Evolutionary conservation across 2,329 filamentous ascomycete species (phyloP).

Genomic region (Graphium sp.): DNA sequence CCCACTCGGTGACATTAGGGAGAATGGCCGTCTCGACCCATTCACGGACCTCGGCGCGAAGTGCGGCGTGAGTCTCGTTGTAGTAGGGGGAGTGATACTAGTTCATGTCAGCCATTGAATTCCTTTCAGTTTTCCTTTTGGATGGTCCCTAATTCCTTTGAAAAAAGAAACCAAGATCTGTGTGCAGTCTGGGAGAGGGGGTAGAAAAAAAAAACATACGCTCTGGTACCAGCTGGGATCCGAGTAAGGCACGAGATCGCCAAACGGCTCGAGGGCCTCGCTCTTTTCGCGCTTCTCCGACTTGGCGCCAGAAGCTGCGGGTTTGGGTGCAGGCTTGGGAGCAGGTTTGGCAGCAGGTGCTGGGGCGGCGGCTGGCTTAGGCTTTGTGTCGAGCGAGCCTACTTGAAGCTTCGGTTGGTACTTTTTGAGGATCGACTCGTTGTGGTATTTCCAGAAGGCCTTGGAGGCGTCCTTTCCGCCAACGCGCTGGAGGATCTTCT

Average conservation of each 20-base stretch:
- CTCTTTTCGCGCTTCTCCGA: slow-evolving; percentile 33
- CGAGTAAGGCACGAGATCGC: slow-evolving; percentile 74
- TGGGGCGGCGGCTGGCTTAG: slow-evolving; percentile 43
- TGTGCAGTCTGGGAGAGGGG: neutral
- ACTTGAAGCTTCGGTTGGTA: slow-evolving; percentile 62
- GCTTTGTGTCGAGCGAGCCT: slow-evolving; percentile 80
- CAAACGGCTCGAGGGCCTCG: slow-evolving; percentile 70
- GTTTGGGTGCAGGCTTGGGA: slow-evolving; percentile 14
- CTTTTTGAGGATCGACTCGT: slow-evolving; percentile 76
- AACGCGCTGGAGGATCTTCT: slow-evolving; percentile 47
- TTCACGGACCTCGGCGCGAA: slow-evolving; percentile 78
- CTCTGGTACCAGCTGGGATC: slow-evolving; percentile 93
- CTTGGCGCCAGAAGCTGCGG: slow-evolving; percentile 18
- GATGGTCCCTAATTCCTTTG: neutral
- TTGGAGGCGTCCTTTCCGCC: slow-evolving; percentile 51
- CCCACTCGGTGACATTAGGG: slow-evolving; percentile 89
- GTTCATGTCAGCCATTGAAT: too few species aligned
- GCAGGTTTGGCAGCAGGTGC: slow-evolving; percentile 27
- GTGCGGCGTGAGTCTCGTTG: slow-evolving; percentile 82
- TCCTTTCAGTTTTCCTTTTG: too few species aligned
- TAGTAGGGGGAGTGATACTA: slow-evolving; percentile 96
- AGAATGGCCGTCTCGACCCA: slow-evolving; percentile 86
- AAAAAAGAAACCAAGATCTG: neutral
- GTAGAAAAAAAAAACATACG: slow-evolving; percentile 31
- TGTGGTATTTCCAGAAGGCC: slow-evolving; percentile 64